phyloP scores from a whole-genome alignment of 202 grass and related monocot species.

The Panicum hallii region DNA sequence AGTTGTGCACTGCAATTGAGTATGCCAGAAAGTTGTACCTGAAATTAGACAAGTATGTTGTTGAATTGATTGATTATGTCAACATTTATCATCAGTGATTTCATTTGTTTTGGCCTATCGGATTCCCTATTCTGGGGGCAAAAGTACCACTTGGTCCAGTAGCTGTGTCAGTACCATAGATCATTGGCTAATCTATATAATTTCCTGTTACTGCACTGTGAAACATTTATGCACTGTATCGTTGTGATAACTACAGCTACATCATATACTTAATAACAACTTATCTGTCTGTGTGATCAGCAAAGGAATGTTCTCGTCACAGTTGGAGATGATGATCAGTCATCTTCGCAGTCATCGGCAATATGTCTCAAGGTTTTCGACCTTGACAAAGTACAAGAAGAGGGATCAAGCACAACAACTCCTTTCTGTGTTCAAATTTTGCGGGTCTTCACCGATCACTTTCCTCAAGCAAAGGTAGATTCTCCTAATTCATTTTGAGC shows the following conservation, averaged over 20 bases:
- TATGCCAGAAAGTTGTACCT: background rate
- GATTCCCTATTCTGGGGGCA: background rate
- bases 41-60: constrained; percentile 4
- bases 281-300: constrained; percentile 54
- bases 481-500: background rate
- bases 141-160: background rate
- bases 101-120: background rate
- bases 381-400: constrained; percentile 97
- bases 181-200: background rate
- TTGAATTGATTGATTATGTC: background rate
- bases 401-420: constrained; percentile 77
- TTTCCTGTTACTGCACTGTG: background rate
- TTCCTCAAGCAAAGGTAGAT: constrained; percentile 88
- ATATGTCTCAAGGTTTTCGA: constrained; percentile 96
- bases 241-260: constrained; percentile 24
- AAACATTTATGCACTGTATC: background rate
- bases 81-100: background rate
- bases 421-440: constrained; percentile 98
- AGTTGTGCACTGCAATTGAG: background rate
- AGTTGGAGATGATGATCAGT: constrained; percentile 91
- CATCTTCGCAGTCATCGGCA: constrained; percentile 70
- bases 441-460: constrained; percentile 87
- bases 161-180: constrained; percentile 11
- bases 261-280: constrained; percentile 29
- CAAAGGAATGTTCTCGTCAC: constrained; percentile 93